Evolutionary conservation across 257 asterid species (phyloP).

Genomic region (Plantago major): DNA sequence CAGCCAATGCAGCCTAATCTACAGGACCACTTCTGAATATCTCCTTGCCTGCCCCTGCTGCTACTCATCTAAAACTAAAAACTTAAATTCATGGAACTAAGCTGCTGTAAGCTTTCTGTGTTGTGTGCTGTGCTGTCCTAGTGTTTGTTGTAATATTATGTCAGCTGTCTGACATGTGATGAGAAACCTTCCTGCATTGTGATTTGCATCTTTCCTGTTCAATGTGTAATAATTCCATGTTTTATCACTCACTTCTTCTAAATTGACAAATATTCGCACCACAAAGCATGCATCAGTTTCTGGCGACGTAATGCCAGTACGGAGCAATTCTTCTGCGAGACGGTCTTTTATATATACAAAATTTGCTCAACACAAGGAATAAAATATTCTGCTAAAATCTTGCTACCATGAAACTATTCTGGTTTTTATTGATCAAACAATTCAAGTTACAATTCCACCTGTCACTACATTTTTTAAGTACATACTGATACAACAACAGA

Average conservation of each 20-base stretch:
- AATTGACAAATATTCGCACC: background rate
- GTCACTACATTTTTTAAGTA: too few species aligned
- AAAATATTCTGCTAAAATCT: too few species aligned
- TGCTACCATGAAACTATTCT: too few species aligned
- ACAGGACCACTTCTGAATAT: conserved; percentile 19
- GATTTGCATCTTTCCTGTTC: background rate
- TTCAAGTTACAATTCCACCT: too few species aligned
- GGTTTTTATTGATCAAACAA: too few species aligned
- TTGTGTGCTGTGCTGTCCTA: background rate
- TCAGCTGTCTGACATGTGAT: too few species aligned
- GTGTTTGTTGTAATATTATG: background rate
- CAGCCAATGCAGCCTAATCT: conserved; percentile 83
- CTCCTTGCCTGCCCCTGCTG: background rate
- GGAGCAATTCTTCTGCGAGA: too few species aligned
- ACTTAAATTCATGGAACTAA: background rate
- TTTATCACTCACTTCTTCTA: background rate
- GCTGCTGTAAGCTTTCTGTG: background rate
- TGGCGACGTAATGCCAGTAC: too few species aligned
- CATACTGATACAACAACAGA: background rate
- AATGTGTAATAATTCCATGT: background rate
- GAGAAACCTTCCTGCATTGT: background rate
- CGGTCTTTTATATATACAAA: too few species aligned
- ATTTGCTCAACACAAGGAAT: too few species aligned
- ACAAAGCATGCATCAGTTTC: too few species aligned
- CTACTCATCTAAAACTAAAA: background rate